These are phyloP conservation scores for Lepraria neglecta DNA, from an alignment of 495 filamentous ascomycete species.

Conservation along the genomic window DNA sequence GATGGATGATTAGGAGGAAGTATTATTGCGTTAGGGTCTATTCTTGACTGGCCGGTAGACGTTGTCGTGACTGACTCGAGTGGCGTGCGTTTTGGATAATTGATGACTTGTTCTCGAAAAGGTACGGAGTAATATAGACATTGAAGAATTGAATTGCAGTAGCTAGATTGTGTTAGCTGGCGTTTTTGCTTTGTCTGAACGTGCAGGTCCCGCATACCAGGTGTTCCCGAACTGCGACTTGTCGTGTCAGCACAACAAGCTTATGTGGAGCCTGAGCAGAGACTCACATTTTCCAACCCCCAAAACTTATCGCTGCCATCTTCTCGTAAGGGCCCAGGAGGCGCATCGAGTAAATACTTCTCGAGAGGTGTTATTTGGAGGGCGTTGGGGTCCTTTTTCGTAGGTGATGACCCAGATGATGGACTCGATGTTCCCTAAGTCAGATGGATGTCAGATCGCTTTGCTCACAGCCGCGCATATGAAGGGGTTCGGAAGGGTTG, in stretches of 20 bases:
- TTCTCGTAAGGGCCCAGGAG: slow-evolving; percentile 62
- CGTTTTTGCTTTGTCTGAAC: background rate
- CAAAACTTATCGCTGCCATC: slow-evolving; percentile 99
- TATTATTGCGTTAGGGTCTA: slow-evolving; percentile 43
- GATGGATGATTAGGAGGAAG: slow-evolving; percentile 39
- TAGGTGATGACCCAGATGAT: slow-evolving; percentile 37
- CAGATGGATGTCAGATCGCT: slow-evolving; percentile 4
- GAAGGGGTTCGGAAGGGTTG: slow-evolving; percentile 18
- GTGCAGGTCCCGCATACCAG: slow-evolving; percentile 55
- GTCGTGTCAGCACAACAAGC: slow-evolving; percentile 24
- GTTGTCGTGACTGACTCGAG: slow-evolving; percentile 47
- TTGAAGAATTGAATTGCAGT: slow-evolving; percentile 97
- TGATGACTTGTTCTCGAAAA: slow-evolving; percentile 92
- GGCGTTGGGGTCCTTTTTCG: slow-evolving; percentile 67
- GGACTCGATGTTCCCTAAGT: slow-evolving; percentile 39
- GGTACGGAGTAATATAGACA: slow-evolving; percentile 92
- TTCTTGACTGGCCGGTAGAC: slow-evolving; percentile 37
- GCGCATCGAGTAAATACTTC: slow-evolving; percentile 63
- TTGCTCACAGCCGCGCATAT: background rate
- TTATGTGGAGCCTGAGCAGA: background rate
- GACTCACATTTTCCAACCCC: slow-evolving; percentile 91
- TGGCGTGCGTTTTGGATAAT: slow-evolving; percentile 68
- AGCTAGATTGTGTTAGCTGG: slow-evolving; percentile 47
- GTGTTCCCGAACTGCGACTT: slow-evolving; percentile 81
- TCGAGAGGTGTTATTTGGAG: slow-evolving; percentile 71